Evolutionary conservation across 2,329 filamentous ascomycete genomes (phyloP), one percentile per base, ranked within the genome.

Genomic region (Fusarium floridanum): DNA sequence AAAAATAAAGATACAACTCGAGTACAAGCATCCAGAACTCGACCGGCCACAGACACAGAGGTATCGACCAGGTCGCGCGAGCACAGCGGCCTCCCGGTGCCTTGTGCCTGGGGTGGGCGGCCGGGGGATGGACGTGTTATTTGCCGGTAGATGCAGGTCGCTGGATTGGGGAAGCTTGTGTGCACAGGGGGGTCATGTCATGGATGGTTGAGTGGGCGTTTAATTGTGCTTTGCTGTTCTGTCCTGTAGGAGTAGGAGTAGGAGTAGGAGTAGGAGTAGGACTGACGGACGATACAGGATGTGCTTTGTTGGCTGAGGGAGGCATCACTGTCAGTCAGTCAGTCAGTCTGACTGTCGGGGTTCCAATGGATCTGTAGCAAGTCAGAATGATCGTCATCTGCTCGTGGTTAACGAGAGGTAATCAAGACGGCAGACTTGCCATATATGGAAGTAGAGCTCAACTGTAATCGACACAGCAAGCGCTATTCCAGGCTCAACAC

Each of bases 61-160:
- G 34, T 62, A 68, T 67, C 45, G 32, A 62, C 20, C 62, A 67
- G 24, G 70, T 60, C 61, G 34, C 64, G 53, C 61, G 67, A 75
- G 61, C 59, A 75, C 57, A 64, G 61, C 63, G 64, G 61, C 53
- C 70, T 71, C 61, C 70, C 64, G 70, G 70, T 63, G 67, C 73
- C 64, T 69, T 67, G 73, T 75, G 73, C 73, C 70, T 75, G 70
- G 75, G 32, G 57, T 60, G 56, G 64, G 50, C 39, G 50, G 39
- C 57, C 53, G 62, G 64, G 64, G 60, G 67, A 61, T 65, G 61
- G 60, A 57, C 34, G 57, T 43, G 53, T 63, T 61, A 59, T 73
- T 60, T 64, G 62, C 71, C 70, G 64, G 65, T 63, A 61, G 75
- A 78, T 79, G 77, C 77, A 78, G 34, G 75, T 79, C 77, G 77